Evolutionary conservation across 306 rosid species (phyloP), one percentile per base, ranked within the genome.

Genomic region (Sesbania bispinosa): DNA sequence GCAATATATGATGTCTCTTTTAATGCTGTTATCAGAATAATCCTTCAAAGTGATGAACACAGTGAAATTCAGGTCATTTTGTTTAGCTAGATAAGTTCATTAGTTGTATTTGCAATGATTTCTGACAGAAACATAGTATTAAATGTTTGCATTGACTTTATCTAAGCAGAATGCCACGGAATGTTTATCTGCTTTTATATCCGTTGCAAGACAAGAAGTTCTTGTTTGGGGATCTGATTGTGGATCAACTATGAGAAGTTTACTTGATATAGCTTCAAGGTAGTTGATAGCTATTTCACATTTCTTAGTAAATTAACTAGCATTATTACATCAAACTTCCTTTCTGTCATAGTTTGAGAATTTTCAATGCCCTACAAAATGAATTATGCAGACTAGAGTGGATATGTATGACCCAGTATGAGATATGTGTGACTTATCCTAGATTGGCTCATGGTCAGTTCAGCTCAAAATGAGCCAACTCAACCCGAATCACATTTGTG

Each of bases 251-350:
- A 84, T 87, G 94, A 86, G 85, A 85, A 85, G 87, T 74, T 81
- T 90, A 76, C 96, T 94, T 77, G 92, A 85, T 82, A 86, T 85
- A 23, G 94, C 92, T 73, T 94, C 98, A 41, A 88, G 98, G 98
- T 93, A 80, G 69, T 53, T 20, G 15, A 11, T 61, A 35, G 8
- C 46, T 76, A 29, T 46, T 33, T 58, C 62, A 50, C 38, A 57
- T 51, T 67, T 50, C 24, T 26, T 10, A 21, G 45, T 68, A 54
- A 23, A 70, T 62, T 23, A 29, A 43, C 32, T 42, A 36, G 29
- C 30, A 46, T n/a, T 39, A 16, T 65, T 32, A 64, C 43, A 42
- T 35, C 26, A 36, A 72, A 54, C 67, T 29, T 72, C 48, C 62
- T 64, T 58, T 71, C 39, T 9, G n/a, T 38, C 11, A 20, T 63